Percentiles rank a stretch among this genome's conserved stretches.
phyloP scores from a whole-genome alignment of 495 filamentous ascomycete species.

The Lophiotrema nucula region DNA sequence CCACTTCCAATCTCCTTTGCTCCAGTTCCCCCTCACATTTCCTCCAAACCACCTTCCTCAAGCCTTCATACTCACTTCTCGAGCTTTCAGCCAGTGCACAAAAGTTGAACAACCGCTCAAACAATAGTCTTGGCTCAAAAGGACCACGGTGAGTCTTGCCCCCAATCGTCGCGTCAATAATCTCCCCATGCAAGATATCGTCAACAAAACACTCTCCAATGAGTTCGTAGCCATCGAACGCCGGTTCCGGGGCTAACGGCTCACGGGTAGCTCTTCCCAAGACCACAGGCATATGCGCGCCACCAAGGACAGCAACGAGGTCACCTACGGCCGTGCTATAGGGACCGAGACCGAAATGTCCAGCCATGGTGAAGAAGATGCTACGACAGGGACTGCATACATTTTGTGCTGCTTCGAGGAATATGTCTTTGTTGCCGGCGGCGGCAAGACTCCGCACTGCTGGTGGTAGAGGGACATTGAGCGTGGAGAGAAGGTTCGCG shows the following conservation, averaged over 20 bases:
- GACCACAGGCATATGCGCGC: neutral
- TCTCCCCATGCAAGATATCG: neutral
- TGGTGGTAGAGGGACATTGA: neutral
- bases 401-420: neutral
- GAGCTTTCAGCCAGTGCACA: neutral
- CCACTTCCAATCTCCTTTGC: neutral
- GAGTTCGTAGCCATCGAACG: neutral
- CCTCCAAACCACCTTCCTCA: neutral
- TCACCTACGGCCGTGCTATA: neutral
- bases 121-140: neutral
- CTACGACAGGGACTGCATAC: neutral
- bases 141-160: neutral
- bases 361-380: neutral
- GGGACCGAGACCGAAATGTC: neutral
- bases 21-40: neutral
- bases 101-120: neutral
- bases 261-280: neutral
- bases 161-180: neutral
- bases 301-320: neutral
- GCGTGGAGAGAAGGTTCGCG: neutral
- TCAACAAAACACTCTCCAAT: neutral
- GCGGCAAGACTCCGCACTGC: neutral
- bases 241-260: neutral
- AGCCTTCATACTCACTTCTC: neutral
- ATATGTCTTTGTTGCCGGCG: neutral